Evolutionary conservation across 2,329 filamentous ascomycete genomes (phyloP), one percentile per base, ranked within the genome.

Genomic region (Aspergillus thermomutatus): DNA sequence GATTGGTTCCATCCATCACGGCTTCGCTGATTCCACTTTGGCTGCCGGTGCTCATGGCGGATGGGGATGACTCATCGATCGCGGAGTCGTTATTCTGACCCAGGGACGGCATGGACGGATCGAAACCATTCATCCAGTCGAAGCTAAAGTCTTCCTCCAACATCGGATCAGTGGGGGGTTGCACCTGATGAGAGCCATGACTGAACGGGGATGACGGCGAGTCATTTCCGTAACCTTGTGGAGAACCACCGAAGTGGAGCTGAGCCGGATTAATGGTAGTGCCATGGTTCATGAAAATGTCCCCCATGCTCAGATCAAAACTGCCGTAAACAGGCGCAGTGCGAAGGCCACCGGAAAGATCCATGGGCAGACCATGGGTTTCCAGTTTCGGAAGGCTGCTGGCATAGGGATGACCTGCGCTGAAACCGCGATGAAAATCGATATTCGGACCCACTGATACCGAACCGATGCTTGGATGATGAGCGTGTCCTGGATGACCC

Each of bases 21-120:
- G 92, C 86, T 71, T 97, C 94, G 75, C 91, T 95, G 49, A 73
- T 73, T 10, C 73, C 73, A 72, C 90, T 93, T 69, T 95, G 92
- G 75, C 92, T 97, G 57, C 90, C 91, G 46, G 91, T 96, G 78
- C 93, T 97, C 73, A 97, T 93, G 49, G 92, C 92, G 8, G 94
- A 97, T 17, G 94, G 94, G 14, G 94, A 97, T 10, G 94, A 97
- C 57, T 90, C 92, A 67, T 96, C 93, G 53, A 97, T 84, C 27
- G 90, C 91, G 63, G 87, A 88, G 65, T 96, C 92, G 67, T 88
- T 89, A 54, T 80, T 77, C 55, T 83, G 84, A 65, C 82, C 82
- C 71, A 91, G 11, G 11, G 43, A 87, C 7, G 84, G 84, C 80
- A 93, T 85, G 48, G 89, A 85, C 67, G 88, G 85, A 61, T 94